phyloP scores from a whole-genome alignment of 2,329 filamentous ascomycete genomes.

The Bretziella fagacearum region DNA sequence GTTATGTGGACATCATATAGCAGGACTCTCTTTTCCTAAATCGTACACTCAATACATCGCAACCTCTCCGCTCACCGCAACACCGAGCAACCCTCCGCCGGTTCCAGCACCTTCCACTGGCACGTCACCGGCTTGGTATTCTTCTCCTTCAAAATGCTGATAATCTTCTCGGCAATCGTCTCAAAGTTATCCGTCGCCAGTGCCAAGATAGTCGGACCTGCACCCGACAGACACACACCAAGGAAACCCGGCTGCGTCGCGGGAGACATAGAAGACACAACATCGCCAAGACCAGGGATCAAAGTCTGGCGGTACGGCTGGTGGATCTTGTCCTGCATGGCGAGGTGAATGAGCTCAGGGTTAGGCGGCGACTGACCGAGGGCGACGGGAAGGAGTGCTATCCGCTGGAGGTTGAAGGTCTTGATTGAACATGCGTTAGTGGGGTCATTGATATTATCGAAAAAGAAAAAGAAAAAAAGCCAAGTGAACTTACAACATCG shows the following conservation, averaged over 20 bases:
- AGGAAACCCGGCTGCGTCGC: slow-evolving; percentile 72
- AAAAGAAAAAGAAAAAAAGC: background rate
- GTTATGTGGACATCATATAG: too few species aligned
- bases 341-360: slow-evolving; percentile 84
- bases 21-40: too few species aligned
- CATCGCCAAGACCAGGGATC: slow-evolving; percentile 80
- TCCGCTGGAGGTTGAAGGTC: slow-evolving; percentile 86
- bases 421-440: slow-evolving; percentile 19
- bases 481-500: slow-evolving; percentile 54
- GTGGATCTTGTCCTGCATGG: slow-evolving; percentile 98
- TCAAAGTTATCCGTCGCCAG: slow-evolving; percentile 83
- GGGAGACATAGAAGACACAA: slow-evolving; percentile 81
- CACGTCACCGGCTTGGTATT: slow-evolving; percentile 45
- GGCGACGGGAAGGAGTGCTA: slow-evolving; percentile 77
- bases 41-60: background rate
- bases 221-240: slow-evolving; percentile 87
- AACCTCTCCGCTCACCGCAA: slow-evolving; percentile 20
- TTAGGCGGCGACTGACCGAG: slow-evolving; percentile 81
- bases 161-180: slow-evolving; percentile 64
- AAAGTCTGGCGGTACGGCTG: slow-evolving; percentile 87
- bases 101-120: slow-evolving; percentile 74
- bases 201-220: slow-evolving; percentile 85
- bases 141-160: slow-evolving; percentile 51
- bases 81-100: slow-evolving; percentile 53
- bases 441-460: background rate